Conservation (phyloP, 768 basidiomycete genomes). For the Boletus subcaerulescens region DNA sequence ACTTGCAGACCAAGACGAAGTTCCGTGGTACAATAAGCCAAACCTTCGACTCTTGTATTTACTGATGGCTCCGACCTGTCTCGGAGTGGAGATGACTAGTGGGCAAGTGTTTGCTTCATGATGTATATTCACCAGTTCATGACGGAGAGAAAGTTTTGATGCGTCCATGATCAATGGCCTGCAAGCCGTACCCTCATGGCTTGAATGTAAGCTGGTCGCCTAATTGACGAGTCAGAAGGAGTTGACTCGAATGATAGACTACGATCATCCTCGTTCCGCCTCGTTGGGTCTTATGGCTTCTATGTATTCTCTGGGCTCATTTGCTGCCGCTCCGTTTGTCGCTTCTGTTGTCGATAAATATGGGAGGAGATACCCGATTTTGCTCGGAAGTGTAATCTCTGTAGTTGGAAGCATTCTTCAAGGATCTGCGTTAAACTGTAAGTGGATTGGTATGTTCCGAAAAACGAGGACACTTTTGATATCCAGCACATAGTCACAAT, state of each 20-base stretch:
- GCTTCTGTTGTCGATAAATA: conserved; percentile 1
- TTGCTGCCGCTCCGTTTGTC: conserved; percentile 46
- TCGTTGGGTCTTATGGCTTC: conserved; percentile 56
- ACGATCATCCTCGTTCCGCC: conserved; percentile 50
- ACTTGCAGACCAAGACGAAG: conserved; percentile 29
- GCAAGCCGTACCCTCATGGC: conserved; percentile 58
- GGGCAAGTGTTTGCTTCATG: conserved; percentile 7
- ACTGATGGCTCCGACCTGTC: conserved; percentile 45
- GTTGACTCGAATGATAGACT: conserved; percentile 38
- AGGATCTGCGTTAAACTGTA: conserved; percentile 10
- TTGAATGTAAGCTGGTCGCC: conserved; percentile 42
- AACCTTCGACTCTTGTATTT: conserved; percentile 57
- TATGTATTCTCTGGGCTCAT: conserved; percentile 57
- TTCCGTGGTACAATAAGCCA: conserved; percentile 61
- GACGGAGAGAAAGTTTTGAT: conserved; percentile 12
- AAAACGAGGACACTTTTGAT: background rate
- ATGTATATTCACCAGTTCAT: background rate
- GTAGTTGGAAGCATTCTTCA: conserved; percentile 9
- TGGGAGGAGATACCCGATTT: conserved; percentile 10
- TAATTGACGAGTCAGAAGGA: background rate
- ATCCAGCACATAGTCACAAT: conserved; percentile 3
- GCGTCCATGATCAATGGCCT: conserved; percentile 64
- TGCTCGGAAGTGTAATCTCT: conserved; percentile 5
- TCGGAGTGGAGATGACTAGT: conserved; percentile 20
- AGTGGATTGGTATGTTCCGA: background rate